Percentiles rank a stretch among this genome's conserved stretches.
These are phyloP conservation scores for Suhomyces ambrosiae DNA, from an alignment of 1,139 yeast species.

Conservation along the genomic window DNA sequence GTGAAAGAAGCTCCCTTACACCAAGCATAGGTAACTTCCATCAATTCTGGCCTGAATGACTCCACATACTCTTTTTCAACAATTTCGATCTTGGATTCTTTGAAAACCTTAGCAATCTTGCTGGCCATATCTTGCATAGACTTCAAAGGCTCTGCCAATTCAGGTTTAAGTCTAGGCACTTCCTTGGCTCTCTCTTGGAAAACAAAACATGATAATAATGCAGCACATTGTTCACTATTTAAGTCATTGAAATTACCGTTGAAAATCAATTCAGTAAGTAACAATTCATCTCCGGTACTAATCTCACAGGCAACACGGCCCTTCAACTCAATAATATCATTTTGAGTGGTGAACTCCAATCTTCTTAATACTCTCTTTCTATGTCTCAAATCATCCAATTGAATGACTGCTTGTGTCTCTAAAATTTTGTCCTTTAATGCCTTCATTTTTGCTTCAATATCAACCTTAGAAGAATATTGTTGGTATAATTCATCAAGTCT, in stretches of 20 bases:
- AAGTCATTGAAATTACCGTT: constrained; percentile 92
- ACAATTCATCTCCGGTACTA: constrained; percentile 89
- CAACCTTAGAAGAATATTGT: constrained; percentile 65
- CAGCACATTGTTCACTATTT: constrained; percentile 87
- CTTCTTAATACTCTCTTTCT: constrained; percentile 87
- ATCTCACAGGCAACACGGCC: constrained; percentile 97
- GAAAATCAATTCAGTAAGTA: constrained; percentile 88
- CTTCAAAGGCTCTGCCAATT: constrained; percentile 85
- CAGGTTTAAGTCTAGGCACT: constrained; percentile 81
- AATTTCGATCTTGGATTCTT: constrained; percentile 86
- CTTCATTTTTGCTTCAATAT: constrained; percentile 62
- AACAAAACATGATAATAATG: constrained; percentile 89
- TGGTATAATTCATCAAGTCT: constrained; percentile 63
- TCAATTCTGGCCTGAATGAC: constrained; percentile 84
- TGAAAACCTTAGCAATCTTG: constrained; percentile 83
- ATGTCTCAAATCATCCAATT: constrained; percentile 88
- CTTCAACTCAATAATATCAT: constrained; percentile 88
- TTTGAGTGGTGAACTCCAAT: constrained; percentile 77
- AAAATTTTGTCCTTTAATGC: constrained; percentile 62
- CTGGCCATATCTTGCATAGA: constrained; percentile 87
- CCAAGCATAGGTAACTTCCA: constrained; percentile 98
- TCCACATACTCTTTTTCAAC: constrained; percentile 92
- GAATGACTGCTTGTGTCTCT: constrained; percentile 89
- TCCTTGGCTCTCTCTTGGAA: constrained; percentile 96
- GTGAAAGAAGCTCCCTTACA: constrained; percentile 95